A percentile compares a stretch with the other conserved stretches of the same genome.
Evolutionary conservation across 108 stramenopile genomes (phyloP).

Genomic region (Cylindrotheca fusiformis): DNA sequence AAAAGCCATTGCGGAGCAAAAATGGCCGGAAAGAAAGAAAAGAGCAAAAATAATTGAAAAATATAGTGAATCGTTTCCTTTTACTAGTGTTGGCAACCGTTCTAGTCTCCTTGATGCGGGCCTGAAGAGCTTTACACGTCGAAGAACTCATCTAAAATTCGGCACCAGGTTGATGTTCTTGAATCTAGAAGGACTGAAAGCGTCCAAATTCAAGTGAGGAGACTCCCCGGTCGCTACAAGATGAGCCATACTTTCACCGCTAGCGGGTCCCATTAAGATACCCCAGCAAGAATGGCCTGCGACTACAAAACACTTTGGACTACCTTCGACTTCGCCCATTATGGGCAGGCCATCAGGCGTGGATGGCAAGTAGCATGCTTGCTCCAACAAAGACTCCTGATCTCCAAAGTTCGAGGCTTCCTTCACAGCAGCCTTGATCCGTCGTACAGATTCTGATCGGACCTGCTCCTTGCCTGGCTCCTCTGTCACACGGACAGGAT

Average conservation of each 20-base stretch:
- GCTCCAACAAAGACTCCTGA: conserved; percentile 7
- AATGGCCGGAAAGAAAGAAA: no score
- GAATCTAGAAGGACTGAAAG: conserved; percentile 38
- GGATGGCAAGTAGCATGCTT: conserved; percentile 55
- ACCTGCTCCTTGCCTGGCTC: conserved; percentile 53
- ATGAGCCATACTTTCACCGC: conserved; percentile 77
- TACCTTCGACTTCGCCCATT: conserved; percentile 61
- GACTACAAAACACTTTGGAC: conserved; percentile 52
- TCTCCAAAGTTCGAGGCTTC: conserved; percentile 19
- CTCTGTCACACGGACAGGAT: conserved; percentile 33
- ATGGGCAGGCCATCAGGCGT: conserved; percentile 78
- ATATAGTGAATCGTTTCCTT: no score
- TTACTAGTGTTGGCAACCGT: no score
- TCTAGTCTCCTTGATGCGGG: no score
- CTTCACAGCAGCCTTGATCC: conserved; percentile 29
- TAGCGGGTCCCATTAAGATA: conserved; percentile 82
- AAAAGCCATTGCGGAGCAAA: no score
- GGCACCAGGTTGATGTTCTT: background rate
- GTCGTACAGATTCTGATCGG: conserved; percentile 23
- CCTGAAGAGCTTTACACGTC: no score
- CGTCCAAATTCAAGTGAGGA: conserved; percentile 20
- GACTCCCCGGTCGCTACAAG: conserved; percentile 56
- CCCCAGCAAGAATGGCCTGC: conserved; percentile 91
- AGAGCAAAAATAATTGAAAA: no score
- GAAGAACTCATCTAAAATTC: no score